Evolutionary conservation across 805 yeast species (phyloP), one percentile per base, ranked within the genome.

Genomic region (Henningerozyma blattae): DNA sequence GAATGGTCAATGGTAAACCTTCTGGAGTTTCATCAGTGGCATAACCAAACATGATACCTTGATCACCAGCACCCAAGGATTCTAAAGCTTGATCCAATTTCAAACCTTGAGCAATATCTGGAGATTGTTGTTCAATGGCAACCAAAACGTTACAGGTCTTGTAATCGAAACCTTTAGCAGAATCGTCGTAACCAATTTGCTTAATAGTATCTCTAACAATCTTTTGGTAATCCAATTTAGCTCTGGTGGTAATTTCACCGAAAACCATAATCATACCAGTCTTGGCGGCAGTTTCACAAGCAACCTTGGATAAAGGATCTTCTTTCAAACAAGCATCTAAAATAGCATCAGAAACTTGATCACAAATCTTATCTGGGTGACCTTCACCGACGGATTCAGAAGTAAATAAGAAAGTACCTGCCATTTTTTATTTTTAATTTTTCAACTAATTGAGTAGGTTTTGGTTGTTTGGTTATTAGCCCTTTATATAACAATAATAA

Each of bases 31-130:
- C 98, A 58, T 91, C 95, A 44, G 97, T 79, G 52, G 98, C 98
- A 66, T 91, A 91, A 67, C 98, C 98, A 61, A 91, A 91, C 98
- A 91, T 91, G 64, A 91, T 91, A 80, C 98, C 98, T 70, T 91
- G 98, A 71, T 91, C 98, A 78, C 98, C 98, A 47, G 98, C 98
- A 65, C 98, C 98, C 58, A 91, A 77, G 40, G 91, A 93, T 73
- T 91, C 98, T 46, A 91, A 70, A 82, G 94, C 68, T 79, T 75
- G 58, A 62, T 91, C 96, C 68, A 82, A 82, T 68, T 91, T 97
- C 59, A 91, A 77, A 76, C 98, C 98, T 70, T 89, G 97, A 42
- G 98, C 98, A 56, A 91, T 91, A 69, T 91, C 98, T 52, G 94
- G 91, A 34, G 96, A 86, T 71, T 91, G 98, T 71, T 91, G 96